A percentile compares a stretch with the other conserved stretches of the same genome.
These are phyloP conservation scores for Aspergillus conjunctus DNA, from an alignment of 495 filamentous ascomycete genomes.

Conservation along the genomic window DNA sequence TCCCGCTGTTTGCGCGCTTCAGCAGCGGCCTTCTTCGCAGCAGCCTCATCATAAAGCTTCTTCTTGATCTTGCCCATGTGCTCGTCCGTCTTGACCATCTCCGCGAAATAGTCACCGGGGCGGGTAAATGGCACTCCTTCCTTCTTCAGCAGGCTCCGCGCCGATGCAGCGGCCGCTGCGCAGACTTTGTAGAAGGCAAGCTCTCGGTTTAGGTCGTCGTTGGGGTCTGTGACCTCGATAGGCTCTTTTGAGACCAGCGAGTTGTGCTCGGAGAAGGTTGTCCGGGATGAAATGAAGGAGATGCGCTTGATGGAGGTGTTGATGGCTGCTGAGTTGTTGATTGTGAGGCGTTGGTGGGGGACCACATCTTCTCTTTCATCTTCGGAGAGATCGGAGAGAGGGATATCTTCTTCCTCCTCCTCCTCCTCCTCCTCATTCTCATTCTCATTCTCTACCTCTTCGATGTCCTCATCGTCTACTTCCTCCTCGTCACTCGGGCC, in stretches of 20 bases:
- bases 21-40: slow-evolving; percentile 84
- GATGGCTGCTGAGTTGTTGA: slow-evolving; percentile 93
- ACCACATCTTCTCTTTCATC: slow-evolving; percentile 84
- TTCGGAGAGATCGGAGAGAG: slow-evolving; percentile 79
- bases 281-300: slow-evolving; percentile 57
- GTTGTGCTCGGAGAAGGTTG: slow-evolving; percentile 68
- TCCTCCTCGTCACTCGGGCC: slow-evolving; percentile 34
- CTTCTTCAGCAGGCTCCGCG: slow-evolving; percentile 70
- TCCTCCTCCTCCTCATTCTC: slow-evolving; percentile 39
- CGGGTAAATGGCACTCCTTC: slow-evolving; percentile 84
- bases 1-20: slow-evolving; percentile 92
- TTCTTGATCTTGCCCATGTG: slow-evolving; percentile 96
- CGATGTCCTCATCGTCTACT: slow-evolving; percentile 20
- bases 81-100: slow-evolving; percentile 98
- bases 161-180: slow-evolving; percentile 72
- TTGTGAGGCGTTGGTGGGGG: slow-evolving; percentile 89
- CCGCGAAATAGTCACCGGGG: slow-evolving; percentile 93
- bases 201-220: slow-evolving; percentile 89
- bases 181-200: slow-evolving; percentile 92
- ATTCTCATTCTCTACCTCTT: slow-evolving; percentile 33
- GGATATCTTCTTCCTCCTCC: slow-evolving; percentile 60
- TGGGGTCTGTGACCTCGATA: slow-evolving; percentile 64
- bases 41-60: slow-evolving; percentile 90
- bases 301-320: slow-evolving; percentile 76
- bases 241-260: slow-evolving; percentile 56